Percentiles rank a stretch among this genome's conserved stretches.
Conservation (phyloP, 208 protist genomes). For the Trypanosoma conorhini region DNA sequence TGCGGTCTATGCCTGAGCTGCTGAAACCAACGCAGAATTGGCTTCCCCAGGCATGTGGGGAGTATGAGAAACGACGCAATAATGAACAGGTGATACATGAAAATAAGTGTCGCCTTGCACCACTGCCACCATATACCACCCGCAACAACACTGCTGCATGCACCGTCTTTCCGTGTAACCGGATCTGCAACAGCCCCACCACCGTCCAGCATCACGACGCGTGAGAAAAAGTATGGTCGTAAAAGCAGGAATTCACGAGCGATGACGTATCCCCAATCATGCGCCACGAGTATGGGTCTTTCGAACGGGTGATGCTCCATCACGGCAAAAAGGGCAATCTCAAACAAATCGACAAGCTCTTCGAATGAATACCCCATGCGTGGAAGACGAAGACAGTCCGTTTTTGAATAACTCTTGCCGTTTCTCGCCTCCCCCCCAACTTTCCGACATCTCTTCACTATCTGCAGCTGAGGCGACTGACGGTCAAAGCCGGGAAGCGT, state of each 20-base stretch:
- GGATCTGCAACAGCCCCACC: conserved; percentile 37
- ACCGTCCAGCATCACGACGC: conserved; percentile 58
- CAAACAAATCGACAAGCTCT: conserved; percentile 63
- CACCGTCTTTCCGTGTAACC: not conserved
- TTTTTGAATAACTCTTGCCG: not conserved
- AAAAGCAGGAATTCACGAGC: conserved; percentile 63
- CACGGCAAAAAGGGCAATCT: conserved; percentile 68
- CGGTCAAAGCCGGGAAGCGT: conserved; percentile 65
- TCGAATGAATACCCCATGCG: conserved; percentile 57
- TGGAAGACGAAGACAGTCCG: conserved; percentile 32
- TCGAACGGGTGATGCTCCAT: conserved; percentile 53
- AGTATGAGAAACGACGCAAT: conserved; percentile 42
- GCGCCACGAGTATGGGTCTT: conserved; percentile 58
- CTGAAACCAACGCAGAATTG: conserved; percentile 34
- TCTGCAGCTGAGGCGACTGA: conserved; percentile 41
- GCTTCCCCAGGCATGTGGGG: conserved; percentile 37
- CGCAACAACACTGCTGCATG: not conserved
- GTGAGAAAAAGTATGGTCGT: conserved; percentile 53
- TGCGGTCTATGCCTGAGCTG: conserved; percentile 27
- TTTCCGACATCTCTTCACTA: not conserved
- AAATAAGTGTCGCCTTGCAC: conserved; percentile 12
- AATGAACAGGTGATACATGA: conserved; percentile 40
- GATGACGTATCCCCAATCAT: conserved; percentile 63
- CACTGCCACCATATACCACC: not conserved
- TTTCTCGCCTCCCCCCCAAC: not conserved